Conservation (phyloP, 441 rosid species). For the Euphorbia schlechtendalii region DNA sequence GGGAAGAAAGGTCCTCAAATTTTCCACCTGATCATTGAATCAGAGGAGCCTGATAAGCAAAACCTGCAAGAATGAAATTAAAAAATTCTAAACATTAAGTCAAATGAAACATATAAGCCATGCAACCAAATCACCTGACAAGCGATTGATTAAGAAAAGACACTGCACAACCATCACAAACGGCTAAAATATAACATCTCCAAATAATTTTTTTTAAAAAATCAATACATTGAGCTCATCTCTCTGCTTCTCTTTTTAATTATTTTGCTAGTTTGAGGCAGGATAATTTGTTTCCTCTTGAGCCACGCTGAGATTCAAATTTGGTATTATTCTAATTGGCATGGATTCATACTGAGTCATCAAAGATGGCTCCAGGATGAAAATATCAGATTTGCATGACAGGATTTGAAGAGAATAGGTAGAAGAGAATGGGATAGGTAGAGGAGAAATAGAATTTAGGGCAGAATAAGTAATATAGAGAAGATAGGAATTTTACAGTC, state of each 20-base stretch:
- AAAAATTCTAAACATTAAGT: conserved; percentile 1
- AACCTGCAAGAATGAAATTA: conserved; percentile 48
- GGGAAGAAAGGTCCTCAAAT: conserved; percentile 7
- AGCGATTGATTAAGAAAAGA: not conserved
- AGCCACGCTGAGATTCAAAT: not conserved
- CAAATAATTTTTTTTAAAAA: not conserved
- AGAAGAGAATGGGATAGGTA: too few relatives aligned
- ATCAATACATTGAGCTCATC: not conserved
- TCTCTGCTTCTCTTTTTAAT: not conserved
- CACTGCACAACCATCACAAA: not conserved
- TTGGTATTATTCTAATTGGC: not conserved
- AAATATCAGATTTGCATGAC: too few relatives aligned
- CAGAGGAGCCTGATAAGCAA: conserved; percentile 98
- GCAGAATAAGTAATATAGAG: too few relatives aligned
- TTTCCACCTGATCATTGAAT: conserved; percentile 92
- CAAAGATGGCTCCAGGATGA: not conserved
- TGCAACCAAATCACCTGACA: not conserved
- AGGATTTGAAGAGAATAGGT: not conserved
- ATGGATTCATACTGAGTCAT: not conserved
- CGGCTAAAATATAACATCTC: not conserved
- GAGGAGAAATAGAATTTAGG: too few relatives aligned
- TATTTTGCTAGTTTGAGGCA: not conserved
- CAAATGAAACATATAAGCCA: conserved; percentile 5
- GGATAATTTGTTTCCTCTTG: not conserved
- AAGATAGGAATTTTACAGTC: too few relatives aligned